Evolutionary conservation across 1,284 basidiomycete species (phyloP), one percentile per base, ranked within the genome.

Genomic region (Ustilago bromivora): DNA sequence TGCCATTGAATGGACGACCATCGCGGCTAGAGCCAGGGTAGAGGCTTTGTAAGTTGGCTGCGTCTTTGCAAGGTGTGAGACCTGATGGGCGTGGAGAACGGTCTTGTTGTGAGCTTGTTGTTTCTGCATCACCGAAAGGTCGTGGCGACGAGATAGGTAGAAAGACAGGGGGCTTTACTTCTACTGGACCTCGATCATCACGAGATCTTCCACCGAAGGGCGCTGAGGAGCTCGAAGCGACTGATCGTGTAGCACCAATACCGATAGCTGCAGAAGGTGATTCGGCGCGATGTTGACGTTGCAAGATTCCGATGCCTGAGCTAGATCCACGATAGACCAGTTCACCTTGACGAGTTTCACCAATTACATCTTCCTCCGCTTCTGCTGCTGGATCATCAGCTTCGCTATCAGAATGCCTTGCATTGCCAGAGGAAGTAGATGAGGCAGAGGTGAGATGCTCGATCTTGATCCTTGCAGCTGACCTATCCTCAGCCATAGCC

Each of bases 311-410:
- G 36, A 82, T 83, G 8, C 81, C 82, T 9, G 78, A 80, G 53
- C 78, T 80, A 2, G 79, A 79, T 3, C 82, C 82, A n/a, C 80
- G 76, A 47, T 82, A 80, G n/a, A 76, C 71, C 6, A 80, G 67
- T 43, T 82, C 77, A 15, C 82, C 82, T 35, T 70, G 63, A 31
- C 68, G 62, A 4, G 78, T 77, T 34, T 76, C 74, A 17, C 75
- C 75, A 40, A 77, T 73, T 17, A 73, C 78, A 54, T 73, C 71
- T 34, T 73, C 77, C n/a, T 71, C 75, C 10, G 57, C 66, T 32
- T 79, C 76, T 2, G 57, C 61, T 19, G 63, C 60, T 9, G 17
- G 55, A n/a, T 74, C 70, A 12, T 65, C 77, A 2, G 61, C 63
- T 8, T 66, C 67, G 17, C 43, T 60, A 7, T 65, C 76, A 19